Percentiles rank a stretch among this genome's conserved stretches.
These are phyloP conservation scores for Exserohilum turcica DNA, from an alignment of 2,329 filamentous ascomycete genomes.

Conservation along the genomic window DNA sequence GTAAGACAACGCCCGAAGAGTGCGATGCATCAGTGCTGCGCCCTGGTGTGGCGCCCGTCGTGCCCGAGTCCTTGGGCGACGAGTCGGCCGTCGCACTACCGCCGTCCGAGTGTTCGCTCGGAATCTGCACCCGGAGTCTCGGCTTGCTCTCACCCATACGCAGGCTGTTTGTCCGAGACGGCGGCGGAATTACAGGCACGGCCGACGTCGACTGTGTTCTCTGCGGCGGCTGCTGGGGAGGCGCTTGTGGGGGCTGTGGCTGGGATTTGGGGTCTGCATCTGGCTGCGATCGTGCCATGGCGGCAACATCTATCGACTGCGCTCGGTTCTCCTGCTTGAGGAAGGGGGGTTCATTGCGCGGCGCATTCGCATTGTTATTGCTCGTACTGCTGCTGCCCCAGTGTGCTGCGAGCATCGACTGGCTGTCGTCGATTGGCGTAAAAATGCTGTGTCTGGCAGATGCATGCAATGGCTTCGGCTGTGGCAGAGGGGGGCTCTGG, in stretches of 20 bases:
- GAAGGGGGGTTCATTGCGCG: conserved; percentile 50
- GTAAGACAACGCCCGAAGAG: conserved; percentile 76
- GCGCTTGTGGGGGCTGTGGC: conserved; percentile 45
- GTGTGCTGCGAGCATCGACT: conserved; percentile 86
- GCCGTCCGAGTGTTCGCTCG: conserved; percentile 83
- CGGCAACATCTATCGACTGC: conserved; percentile 68
- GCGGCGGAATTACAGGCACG: conserved; percentile 72
- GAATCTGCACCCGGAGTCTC: conserved; percentile 90
- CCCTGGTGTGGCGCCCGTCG: conserved; percentile 63
- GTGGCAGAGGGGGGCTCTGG: conserved; percentile 59
- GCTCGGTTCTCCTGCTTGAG: conserved; percentile 59
- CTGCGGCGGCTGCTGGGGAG: conserved; percentile 49
- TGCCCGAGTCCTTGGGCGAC: conserved; percentile 64
- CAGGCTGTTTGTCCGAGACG: conserved; percentile 72
- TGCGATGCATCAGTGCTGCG: conserved; percentile 62
- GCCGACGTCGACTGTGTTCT: conserved; percentile 64
- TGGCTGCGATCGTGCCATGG: conserved; percentile 53
- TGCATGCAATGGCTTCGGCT: conserved; percentile 67
- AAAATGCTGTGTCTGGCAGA: conserved; percentile 89
- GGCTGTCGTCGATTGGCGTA: conserved; percentile 92
- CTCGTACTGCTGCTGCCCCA: conserved; percentile 56
- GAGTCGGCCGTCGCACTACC: conserved; percentile 77
- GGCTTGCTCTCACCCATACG: conserved; percentile 73
- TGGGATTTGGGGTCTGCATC: conserved; percentile 47
- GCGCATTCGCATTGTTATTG: conserved; percentile 54